Conservation (phyloP, 225 moss, liverwort and hornwort species). For the Neckera pumila region DNA sequence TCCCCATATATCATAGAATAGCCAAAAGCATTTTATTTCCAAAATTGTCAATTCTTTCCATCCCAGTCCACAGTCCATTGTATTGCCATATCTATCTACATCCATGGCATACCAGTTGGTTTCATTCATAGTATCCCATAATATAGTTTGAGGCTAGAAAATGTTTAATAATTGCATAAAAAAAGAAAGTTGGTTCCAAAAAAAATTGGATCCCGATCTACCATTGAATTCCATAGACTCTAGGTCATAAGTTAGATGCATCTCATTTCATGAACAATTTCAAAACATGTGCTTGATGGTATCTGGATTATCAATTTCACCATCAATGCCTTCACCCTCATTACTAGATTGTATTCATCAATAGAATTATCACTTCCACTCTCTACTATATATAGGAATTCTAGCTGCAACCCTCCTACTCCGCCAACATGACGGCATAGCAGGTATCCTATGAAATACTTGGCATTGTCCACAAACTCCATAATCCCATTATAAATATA, state of each 20-base stretch:
- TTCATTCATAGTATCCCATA: background rate
- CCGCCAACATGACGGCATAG: accelerated
- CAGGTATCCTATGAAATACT: too few relatives aligned
- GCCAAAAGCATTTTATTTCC: background rate
- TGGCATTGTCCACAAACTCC: background rate
- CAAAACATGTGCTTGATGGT: background rate
- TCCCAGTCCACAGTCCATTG: accelerated
- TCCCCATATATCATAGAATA: accelerated
- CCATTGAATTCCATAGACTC: background rate
- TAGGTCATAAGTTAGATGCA: background rate
- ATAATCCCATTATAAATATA: background rate
- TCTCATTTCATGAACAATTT: background rate
- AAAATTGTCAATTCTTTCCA: accelerated
- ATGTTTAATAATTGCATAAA: background rate
- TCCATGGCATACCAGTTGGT: background rate
- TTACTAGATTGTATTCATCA: too few relatives aligned
- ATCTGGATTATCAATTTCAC: background rate
- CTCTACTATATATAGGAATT: background rate
- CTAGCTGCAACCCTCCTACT: background rate
- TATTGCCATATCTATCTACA: background rate
- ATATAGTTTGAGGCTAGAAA: background rate
- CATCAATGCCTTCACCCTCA: background rate
- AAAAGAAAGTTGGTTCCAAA: background rate
- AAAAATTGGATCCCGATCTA: background rate
- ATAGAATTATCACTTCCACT: background rate